These are phyloP conservation scores for Botrytis porri DNA, from an alignment of 2,329 filamentous ascomycete genomes.

Conservation along the genomic window DNA sequence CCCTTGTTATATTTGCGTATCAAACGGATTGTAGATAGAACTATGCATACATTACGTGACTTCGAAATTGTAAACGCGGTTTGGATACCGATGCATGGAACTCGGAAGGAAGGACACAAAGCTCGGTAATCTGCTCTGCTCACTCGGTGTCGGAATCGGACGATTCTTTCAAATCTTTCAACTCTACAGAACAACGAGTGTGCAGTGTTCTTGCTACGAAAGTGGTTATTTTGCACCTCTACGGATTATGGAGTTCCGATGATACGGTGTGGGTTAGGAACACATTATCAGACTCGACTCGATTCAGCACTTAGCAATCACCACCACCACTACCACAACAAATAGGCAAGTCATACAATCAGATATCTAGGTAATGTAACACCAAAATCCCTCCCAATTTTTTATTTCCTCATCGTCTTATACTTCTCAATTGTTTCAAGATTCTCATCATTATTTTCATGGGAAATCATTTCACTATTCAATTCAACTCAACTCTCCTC, in stretches of 20 bases:
- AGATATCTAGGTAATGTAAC: constrained; percentile 20
- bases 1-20: constrained; percentile 16
- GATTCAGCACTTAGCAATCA: constrained; percentile 5
- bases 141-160: constrained; percentile 6
- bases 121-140: constrained; percentile 14
- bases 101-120: constrained; percentile 15
- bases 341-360: constrained; percentile 21
- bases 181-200: constrained; percentile 13
- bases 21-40: constrained; percentile 20
- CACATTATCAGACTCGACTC: constrained; percentile 10
- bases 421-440: background rate
- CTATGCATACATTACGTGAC: constrained; percentile 19
- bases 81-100: constrained; percentile 17
- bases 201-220: background rate
- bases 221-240: background rate
- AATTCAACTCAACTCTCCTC: background rate
- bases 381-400: constrained; percentile 10
- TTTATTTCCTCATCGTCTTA: constrained; percentile 6
- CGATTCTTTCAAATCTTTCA: constrained; percentile 11
- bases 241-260: background rate
- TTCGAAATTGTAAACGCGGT: constrained; percentile 20
- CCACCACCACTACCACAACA: background rate
- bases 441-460: background rate
- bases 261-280: background rate
- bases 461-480: background rate